Evolutionary conservation across 768 basidiomycete species (phyloP), one percentile per base, ranked within the genome.

Genomic region (Podaxis pistillaris): DNA sequence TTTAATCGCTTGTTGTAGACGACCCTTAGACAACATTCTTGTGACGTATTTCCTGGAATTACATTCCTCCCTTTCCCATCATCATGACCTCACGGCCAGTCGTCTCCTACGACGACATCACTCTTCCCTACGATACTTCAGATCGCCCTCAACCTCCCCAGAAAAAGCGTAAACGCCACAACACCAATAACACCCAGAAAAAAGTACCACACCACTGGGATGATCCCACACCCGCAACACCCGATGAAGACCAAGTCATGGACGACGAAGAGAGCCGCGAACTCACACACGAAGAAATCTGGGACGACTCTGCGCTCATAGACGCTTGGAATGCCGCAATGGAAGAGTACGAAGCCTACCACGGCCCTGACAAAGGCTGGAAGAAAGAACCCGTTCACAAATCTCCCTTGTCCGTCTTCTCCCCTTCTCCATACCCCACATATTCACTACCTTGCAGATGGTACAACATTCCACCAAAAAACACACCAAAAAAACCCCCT

Each of bases 301-400:
- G 92, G 92, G 92, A 94, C 66, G 92, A 94, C 71, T 88, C 89
- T 38, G 90, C 89, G 3, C 81, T 94, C 65, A 83, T 94, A 50
- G 81, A 89, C 57, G 92, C 92, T 19, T 93, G 92, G 92, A 83
- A 93, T 71, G 87, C 91, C 63, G 92, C 92, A 17, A 85, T 81
- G 65, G 90, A 90, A 62, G 92, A 94, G 71, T 94, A 93, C 67
- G 81, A 90, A 76, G 83, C 83, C 17, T 84, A 80, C 66, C 84
- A 94, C 68, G 92, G 91, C 0, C 79, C 80, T 15, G 84, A 82
- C 3, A 86, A 90, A 69, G 78, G 78, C 4, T 93, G 92, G 92
- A 91, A 93, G 70, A 74, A 78, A 2, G 84, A 89, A 55, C 81
- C 86, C 0, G 76, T 87, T 15, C 85, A 89, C 70, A 89, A 85